Percentiles rank a stretch among this genome's conserved stretches.
Conservation (phyloP, 108 stramenopile genomes). For the Discostella pseudostelligera region DNA sequence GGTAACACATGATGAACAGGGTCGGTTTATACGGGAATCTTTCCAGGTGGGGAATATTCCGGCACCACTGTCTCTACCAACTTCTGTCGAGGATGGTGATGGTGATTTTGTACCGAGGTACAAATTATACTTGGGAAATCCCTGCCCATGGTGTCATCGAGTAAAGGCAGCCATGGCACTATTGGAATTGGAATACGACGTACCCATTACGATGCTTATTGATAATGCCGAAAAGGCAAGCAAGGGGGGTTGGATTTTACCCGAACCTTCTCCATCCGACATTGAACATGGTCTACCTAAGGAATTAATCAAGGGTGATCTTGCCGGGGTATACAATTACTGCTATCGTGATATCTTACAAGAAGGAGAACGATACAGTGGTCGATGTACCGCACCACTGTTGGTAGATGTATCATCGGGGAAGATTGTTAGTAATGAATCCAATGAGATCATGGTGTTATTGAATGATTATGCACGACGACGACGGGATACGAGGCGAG, state of each 20-base stretch:
- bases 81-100: neutral
- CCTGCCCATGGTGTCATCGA: constrained; percentile 85
- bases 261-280: constrained; percentile 15
- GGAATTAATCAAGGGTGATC: constrained; percentile 42
- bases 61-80: constrained; percentile 25
- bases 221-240: constrained; percentile 83
- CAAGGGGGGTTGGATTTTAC: constrained; percentile 85
- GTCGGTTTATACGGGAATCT: constrained; percentile 48
- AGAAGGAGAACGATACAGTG: constrained; percentile 52
- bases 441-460: constrained; percentile 84
- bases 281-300: constrained; percentile 11
- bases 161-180: constrained; percentile 53
- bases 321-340: constrained; percentile 55
- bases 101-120: constrained; percentile 66
- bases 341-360: constrained; percentile 39
- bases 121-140: constrained; percentile 90
- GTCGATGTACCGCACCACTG: constrained; percentile 88
- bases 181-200: constrained; percentile 44
- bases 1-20: constrained; percentile 46
- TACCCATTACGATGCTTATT: constrained; percentile 63
- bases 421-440: constrained; percentile 87
- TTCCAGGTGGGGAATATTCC: constrained; percentile 50
- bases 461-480: constrained; percentile 59
- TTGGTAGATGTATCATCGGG: constrained; percentile 72
- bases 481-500: constrained; percentile 11